Base-by-base conservation (phyloP, 495 filamentous ascomycete genomes). In the Oidiodendron maius region DNA sequence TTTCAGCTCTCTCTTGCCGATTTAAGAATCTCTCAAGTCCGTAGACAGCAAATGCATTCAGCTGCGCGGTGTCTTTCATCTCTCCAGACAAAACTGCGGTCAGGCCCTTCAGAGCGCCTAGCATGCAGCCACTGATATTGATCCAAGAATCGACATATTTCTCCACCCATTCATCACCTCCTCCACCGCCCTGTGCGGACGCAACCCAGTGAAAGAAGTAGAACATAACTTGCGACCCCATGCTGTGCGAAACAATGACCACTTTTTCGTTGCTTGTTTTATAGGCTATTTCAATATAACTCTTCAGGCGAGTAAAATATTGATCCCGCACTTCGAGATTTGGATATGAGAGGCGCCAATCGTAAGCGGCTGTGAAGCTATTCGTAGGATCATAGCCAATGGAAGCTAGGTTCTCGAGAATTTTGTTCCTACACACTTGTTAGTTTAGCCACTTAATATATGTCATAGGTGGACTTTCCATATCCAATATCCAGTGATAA, bases 171-270 rank as follows among this genome's bases (percentile, higher is more conserved):
- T 80, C 75, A 12, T 82, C 75, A 4, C 93, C 93, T 5, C 90
- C 89, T 22, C 80, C 78, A 16, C 91, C 93, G 46, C 91, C 79
- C 1, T 78, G 76, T 18, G 81, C 68, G 16, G 87, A 81, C 53
- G 94, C 88, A 8, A 94, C 91, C 93, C 93, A 98, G 56, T 98
- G 95, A 59, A 96, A 87, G 66, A 98, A 98, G 69, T 96, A 97
- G 61, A 94, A 84, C 11, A 91, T 70, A 0, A 98, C 91, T 64
- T 97, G 94, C 26, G 85, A 88, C 24, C 93, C 93, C 93, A 98
- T 98, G 63, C 87, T 94, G 69, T 98, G 93, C 4, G 89, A 93
- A 1, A 90, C 75, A n/a, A 98, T 69, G 0, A 87, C 85, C 16
- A 86, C 83, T 59, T 98, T 98, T 50, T 86, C 78, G 36, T 78